Evolutionary conservation across 1,139 yeast species (phyloP).

Genomic region (Taphrina pruni): DNA sequence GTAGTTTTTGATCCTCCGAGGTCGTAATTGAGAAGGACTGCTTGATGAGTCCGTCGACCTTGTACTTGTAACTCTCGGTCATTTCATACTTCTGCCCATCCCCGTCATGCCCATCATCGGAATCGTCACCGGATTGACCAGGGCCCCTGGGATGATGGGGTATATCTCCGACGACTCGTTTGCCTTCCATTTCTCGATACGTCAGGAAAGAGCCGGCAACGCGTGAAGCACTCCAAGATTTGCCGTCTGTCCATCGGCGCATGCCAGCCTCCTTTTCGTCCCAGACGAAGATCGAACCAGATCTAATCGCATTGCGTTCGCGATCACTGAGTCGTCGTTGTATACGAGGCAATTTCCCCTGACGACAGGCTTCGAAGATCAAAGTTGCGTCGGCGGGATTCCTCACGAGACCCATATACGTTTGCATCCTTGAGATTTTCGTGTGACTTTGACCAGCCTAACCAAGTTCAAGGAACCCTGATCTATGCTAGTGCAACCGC

Average conservation of each 20-base stretch:
- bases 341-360: conserved; percentile 63
- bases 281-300: conserved; percentile 74
- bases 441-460: no score
- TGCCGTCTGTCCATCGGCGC: conserved; percentile 79
- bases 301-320: conserved; percentile 61
- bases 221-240: conserved; percentile 71
- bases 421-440: conserved; percentile 55
- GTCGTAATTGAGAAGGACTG: conserved; percentile 66
- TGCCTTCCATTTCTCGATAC: conserved; percentile 65
- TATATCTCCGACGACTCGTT: conserved; percentile 40
- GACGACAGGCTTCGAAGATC: conserved; percentile 67
- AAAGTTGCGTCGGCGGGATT: conserved; percentile 68
- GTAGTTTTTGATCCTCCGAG: conserved; percentile 60
- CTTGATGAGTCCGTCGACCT: conserved; percentile 62
- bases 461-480: no score
- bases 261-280: conserved; percentile 72
- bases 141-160: conserved; percentile 26
- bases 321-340: conserved; percentile 64
- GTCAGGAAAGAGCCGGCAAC: conserved; percentile 69
- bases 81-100: conserved; percentile 45
- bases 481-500: no score
- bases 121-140: conserved; percentile 42
- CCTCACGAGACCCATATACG: conserved; percentile 65
- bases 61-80: conserved; percentile 53
- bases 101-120: conserved; percentile 42